Evolutionary conservation across 208 protist genomes (phyloP).

Genomic region (Trypanosomatidae sp.): DNA sequence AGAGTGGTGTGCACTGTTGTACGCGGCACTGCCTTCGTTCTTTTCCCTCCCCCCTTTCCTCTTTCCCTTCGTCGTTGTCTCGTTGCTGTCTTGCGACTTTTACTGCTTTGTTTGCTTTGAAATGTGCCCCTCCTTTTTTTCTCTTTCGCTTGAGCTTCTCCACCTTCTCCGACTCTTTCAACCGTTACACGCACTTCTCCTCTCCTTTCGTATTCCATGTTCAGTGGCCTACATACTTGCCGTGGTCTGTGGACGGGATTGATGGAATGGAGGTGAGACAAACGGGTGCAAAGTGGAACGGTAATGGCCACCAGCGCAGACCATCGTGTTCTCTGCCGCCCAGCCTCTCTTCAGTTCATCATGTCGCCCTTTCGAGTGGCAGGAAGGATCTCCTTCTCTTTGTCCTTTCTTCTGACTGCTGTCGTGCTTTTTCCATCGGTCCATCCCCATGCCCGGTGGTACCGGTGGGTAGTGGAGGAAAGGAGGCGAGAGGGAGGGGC

Average conservation of each 20-base stretch:
- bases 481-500: background rate
- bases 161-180: background rate
- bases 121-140: constrained; percentile 5
- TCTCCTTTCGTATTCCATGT: background rate
- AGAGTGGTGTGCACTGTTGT: background rate
- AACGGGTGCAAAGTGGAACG: background rate
- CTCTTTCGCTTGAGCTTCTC: constrained; percentile 6
- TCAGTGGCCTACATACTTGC: background rate
- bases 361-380: background rate
- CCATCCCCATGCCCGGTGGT: background rate
- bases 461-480: background rate
- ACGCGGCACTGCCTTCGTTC: background rate
- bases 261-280: background rate
- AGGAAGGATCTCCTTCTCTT: background rate
- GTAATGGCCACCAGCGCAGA: background rate
- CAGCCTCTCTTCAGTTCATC: background rate
- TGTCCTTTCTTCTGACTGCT: background rate
- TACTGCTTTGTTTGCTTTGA: background rate
- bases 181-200: background rate
- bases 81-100: background rate
- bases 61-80: background rate
- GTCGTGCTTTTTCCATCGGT: background rate
- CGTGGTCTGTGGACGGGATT: background rate
- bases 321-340: background rate
- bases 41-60: background rate